These are phyloP conservation scores for Sporothrix brasiliensis DNA, from an alignment of 2,329 filamentous ascomycete species.

Conservation along the genomic window DNA sequence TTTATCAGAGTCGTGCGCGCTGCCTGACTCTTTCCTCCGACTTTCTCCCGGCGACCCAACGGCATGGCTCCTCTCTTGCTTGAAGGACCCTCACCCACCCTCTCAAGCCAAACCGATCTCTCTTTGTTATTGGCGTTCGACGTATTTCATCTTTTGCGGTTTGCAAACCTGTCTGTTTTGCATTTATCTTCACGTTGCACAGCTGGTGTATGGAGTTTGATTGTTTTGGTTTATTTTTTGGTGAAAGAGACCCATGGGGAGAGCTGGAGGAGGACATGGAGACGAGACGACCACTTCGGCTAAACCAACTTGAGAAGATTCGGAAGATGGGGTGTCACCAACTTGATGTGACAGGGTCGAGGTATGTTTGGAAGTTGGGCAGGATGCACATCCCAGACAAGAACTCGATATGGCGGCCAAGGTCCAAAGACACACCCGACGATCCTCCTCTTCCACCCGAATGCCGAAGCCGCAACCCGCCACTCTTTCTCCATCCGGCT, in stretches of 20 bases:
- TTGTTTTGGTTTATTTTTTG: neutral
- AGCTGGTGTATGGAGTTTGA: constrained; percentile 5
- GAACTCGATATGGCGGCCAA: neutral
- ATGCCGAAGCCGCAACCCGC: constrained; percentile 16
- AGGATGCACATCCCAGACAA: neutral
- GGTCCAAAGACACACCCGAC: neutral
- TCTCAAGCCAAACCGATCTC: neutral
- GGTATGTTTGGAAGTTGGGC: neutral
- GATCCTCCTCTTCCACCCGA: neutral
- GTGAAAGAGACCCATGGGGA: neutral
- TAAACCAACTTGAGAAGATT: neutral
- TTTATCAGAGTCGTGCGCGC: too few relatives aligned
- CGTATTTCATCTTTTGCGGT: neutral
- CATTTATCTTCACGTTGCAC: neutral
- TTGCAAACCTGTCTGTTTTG: neutral
- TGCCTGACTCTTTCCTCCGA: neutral
- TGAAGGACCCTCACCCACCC: too few relatives aligned
- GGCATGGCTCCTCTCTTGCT: neutral
- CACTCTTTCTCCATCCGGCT: neutral
- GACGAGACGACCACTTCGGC: neutral
- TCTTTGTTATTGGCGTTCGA: neutral
- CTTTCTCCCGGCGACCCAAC: neutral
- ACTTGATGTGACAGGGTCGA: neutral
- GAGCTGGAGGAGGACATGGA: neutral
- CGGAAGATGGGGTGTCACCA: neutral